A percentile compares a stretch with the other conserved stretches of the same genome.
Evolutionary conservation across 768 basidiomycete genomes (phyloP).

Genomic region (Cyclocybe aegerita): DNA sequence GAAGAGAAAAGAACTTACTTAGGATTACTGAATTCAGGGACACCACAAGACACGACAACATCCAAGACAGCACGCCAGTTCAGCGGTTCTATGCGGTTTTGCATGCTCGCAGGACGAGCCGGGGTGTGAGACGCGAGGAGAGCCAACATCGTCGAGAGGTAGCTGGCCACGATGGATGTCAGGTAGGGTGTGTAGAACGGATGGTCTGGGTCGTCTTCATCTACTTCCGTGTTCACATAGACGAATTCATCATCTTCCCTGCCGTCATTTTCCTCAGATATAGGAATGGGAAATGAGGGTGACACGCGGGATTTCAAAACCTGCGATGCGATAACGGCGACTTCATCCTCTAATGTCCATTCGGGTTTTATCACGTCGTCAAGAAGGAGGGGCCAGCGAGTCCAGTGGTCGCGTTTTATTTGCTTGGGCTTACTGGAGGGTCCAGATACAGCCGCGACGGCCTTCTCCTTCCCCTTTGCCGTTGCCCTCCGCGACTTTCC

Average conservation of each 20-base stretch:
- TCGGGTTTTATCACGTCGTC: constrained; percentile 65
- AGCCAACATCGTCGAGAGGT: constrained; percentile 53
- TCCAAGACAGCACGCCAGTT: constrained; percentile 66
- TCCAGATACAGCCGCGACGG: background rate
- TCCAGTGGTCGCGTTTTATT: constrained; percentile 54
- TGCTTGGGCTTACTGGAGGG: constrained; percentile 15
- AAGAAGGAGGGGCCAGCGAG: constrained; percentile 70
- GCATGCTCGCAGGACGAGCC: constrained; percentile 54
- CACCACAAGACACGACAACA: constrained; percentile 42
- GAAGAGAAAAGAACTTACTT: constrained; percentile 26
- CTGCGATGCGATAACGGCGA: constrained; percentile 44
- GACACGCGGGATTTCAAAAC: constrained; percentile 25
- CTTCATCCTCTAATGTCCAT: constrained; percentile 72
- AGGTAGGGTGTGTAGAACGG: constrained; percentile 34
- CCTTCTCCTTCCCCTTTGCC: constrained; percentile 22
- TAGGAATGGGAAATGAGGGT: constrained; percentile 11
- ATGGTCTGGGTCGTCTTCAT: constrained; percentile 30
- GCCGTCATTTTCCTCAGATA: constrained; percentile 10
- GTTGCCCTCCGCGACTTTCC: constrained; percentile 2
- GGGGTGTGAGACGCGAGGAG: constrained; percentile 57
- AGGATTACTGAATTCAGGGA: constrained; percentile 31
- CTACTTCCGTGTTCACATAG: constrained; percentile 21
- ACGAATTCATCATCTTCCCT: constrained; percentile 22
- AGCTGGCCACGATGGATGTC: constrained; percentile 39
- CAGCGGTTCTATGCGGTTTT: constrained; percentile 61